Percentiles rank a stretch among this genome's conserved stretches.
Evolutionary conservation across 345 rosid genomes (phyloP).

Genomic region (Rhodomyrtus tomentosa): DNA sequence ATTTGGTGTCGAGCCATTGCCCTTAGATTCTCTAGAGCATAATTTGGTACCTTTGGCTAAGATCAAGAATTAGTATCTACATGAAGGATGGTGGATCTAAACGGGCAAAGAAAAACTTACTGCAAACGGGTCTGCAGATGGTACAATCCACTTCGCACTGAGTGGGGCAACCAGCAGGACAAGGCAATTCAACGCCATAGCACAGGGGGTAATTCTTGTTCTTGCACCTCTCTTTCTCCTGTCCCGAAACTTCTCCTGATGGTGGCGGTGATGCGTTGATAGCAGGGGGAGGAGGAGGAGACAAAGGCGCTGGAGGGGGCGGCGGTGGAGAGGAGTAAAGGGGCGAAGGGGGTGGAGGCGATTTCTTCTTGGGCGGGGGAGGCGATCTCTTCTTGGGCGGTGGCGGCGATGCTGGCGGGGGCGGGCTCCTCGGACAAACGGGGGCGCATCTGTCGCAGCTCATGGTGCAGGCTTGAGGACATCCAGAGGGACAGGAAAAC

Average conservation of each 20-base stretch:
- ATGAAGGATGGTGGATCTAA: not conserved
- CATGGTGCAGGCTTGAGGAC: not conserved
- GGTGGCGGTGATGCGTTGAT: not conserved
- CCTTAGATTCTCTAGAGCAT: not conserved
- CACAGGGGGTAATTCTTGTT: conserved; percentile 23
- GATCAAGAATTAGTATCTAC: no score
- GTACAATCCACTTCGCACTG: conserved; percentile 44
- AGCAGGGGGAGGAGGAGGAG: conserved; percentile 1
- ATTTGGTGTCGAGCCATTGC: not conserved
- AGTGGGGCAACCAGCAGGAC: conserved; percentile 37
- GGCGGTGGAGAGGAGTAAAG: not conserved
- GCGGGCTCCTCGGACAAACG: not conserved
- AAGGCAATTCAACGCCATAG: conserved; percentile 19
- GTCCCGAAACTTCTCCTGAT: conserved; percentile 15
- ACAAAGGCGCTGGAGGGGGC: not conserved
- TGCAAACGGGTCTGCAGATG: conserved; percentile 43
- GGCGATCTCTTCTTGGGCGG: not conserved
- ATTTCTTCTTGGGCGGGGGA: not conserved
- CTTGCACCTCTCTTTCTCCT: conserved; percentile 18
- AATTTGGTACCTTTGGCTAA: no score
- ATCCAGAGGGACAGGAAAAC: not conserved
- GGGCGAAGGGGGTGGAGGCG: not conserved
- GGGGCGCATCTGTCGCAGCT: not conserved
- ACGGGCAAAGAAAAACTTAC: conserved; percentile 12
- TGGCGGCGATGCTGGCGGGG: not conserved